Conservation (phyloP, 345 rosid genomes). For the Nephelium lappaceum region DNA sequence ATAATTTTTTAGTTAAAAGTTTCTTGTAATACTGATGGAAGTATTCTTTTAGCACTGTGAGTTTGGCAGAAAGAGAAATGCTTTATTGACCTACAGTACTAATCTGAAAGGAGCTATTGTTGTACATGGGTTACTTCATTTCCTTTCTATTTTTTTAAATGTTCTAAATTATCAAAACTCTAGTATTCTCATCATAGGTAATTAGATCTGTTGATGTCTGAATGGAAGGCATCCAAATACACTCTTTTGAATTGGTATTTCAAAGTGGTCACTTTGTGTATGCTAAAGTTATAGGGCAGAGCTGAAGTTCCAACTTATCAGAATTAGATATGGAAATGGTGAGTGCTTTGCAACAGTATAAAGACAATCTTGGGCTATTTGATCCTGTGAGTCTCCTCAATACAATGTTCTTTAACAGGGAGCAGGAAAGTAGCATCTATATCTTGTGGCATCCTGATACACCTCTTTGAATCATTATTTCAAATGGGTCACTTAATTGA, state of each 20-base stretch:
- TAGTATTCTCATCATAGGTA: not conserved
- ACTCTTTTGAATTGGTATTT: slow-evolving; percentile 28
- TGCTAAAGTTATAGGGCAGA: slow-evolving; percentile 39
- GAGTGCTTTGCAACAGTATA: slow-evolving; percentile 30
- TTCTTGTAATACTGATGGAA: not conserved
- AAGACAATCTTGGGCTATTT: not conserved
- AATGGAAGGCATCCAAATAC: slow-evolving; percentile 31
- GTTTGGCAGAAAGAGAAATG: slow-evolving; percentile 2
- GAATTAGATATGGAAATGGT: slow-evolving; percentile 33
- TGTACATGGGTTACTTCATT: not conserved
- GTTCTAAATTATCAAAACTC: not conserved
- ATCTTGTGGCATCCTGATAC: slow-evolving; percentile 75
- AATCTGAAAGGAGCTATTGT: not conserved
- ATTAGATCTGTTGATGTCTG: not conserved
- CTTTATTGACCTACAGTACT: not conserved
- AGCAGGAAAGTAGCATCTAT: not conserved
- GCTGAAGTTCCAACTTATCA: slow-evolving; percentile 34
- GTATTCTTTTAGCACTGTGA: not conserved
- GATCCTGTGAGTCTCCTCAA: slow-evolving; percentile 13
- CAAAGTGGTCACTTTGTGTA: slow-evolving; percentile 35
- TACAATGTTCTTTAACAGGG: slow-evolving; percentile 9
- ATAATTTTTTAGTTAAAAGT: not conserved
- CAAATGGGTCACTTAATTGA: slow-evolving; percentile 77
- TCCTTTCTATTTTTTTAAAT: not conserved
- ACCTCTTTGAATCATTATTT: slow-evolving; percentile 67